Base-by-base conservation (phyloP, 2,329 filamentous ascomycete species). In the Juglanconis juglandina region DNA sequence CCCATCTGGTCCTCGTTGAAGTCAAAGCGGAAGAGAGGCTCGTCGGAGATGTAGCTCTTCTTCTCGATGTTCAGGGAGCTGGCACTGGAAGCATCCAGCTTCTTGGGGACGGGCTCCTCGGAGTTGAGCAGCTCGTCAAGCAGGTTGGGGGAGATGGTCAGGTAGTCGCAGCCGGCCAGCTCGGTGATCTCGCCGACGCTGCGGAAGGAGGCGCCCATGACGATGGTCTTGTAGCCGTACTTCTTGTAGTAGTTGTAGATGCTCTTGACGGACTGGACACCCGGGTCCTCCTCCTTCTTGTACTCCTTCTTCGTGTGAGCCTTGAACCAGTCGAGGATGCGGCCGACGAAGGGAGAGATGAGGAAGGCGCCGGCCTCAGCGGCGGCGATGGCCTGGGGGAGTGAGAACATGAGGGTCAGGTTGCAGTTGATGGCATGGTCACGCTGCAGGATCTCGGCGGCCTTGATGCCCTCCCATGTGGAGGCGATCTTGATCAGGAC, bases 181-280 rank as follows among this genome's bases (percentile, higher is more conserved):
- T 99, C 95, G 52, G 92, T 98, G 79, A 99, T 96, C 84, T 99
- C 95, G 73, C 95, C 95, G 66, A 82, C 82, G 84, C 90, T 98
- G 77, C 95, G 88, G 92, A 99, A 99, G 46, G 93, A 97, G 69
- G 95, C 95, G 74, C 95, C 95, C 95, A 99, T 99, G 80, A 99
- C 95, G 71, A 98, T 97, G 77, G 95, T 99, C 72, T 96, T 96
- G 89, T 99, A 97, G 77, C 90, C 92, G 78, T 82, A 91, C 86
- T 98, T 98, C 91, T 99, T 99, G 90, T 99, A 99, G 91, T 99
- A 99, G 87, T 99, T 95, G 88, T 89, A 99, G 83, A 99, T 99
- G 78, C 72, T 75, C 85, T 94, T 85, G 74, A 99, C 95, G 68
- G 90, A 94, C 82, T 91, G 86, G 78, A 99, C 95, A 83, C 95